A percentile compares a stretch with the other conserved stretches of the same genome.
Evolutionary conservation across 768 basidiomycete species (phyloP).

Genomic region (Lactifluus pinguis): DNA sequence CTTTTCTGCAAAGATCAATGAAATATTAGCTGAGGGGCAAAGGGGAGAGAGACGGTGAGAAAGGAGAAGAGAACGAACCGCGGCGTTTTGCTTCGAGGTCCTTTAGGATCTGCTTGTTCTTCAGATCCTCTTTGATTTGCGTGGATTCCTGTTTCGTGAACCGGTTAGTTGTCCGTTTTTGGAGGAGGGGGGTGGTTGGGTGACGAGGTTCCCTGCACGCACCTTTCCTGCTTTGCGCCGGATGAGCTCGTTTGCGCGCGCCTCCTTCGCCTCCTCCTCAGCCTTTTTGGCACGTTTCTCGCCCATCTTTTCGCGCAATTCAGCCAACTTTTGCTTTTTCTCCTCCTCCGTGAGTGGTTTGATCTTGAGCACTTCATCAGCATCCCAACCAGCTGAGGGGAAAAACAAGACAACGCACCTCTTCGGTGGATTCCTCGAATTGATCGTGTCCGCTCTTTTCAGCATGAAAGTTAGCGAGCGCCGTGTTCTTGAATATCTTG

Average conservation of each 20-base stretch:
- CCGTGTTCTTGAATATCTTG: slow-evolving; percentile 80
- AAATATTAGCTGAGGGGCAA: neutral
- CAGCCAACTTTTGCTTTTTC: slow-evolving; percentile 70
- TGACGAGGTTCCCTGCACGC: slow-evolving; percentile 4
- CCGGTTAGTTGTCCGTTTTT: neutral
- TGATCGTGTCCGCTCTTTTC: slow-evolving; percentile 93
- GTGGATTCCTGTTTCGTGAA: slow-evolving; percentile 47
- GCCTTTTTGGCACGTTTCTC: slow-evolving; percentile 71
- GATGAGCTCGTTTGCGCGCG: slow-evolving; percentile 65
- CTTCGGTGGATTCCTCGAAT: slow-evolving; percentile 93
- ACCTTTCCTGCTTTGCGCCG: slow-evolving; percentile 83
- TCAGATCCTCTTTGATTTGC: slow-evolving; percentile 65
- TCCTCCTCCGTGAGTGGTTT: slow-evolving; percentile 95
- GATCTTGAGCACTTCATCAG: slow-evolving; percentile 39
- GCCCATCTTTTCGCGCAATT: slow-evolving; percentile 70
- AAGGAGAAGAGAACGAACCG: slow-evolving; percentile 42
- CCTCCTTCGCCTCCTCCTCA: slow-evolving; percentile 62
- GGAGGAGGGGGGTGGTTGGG: too few relatives aligned
- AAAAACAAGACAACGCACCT: slow-evolving; percentile 39
- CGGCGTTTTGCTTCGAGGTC: slow-evolving; percentile 74
- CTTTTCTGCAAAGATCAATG: slow-evolving; percentile 53
- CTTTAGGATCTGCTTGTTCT: slow-evolving; percentile 71
- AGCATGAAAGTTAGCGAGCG: slow-evolving; percentile 85
- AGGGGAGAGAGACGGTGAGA: neutral
- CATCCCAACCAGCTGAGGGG: neutral